Percentiles rank a stretch among this genome's conserved stretches.
Evolutionary conservation across 2,329 filamentous ascomycete genomes (phyloP).

Genomic region (Coniochaeta prunicola): DNA sequence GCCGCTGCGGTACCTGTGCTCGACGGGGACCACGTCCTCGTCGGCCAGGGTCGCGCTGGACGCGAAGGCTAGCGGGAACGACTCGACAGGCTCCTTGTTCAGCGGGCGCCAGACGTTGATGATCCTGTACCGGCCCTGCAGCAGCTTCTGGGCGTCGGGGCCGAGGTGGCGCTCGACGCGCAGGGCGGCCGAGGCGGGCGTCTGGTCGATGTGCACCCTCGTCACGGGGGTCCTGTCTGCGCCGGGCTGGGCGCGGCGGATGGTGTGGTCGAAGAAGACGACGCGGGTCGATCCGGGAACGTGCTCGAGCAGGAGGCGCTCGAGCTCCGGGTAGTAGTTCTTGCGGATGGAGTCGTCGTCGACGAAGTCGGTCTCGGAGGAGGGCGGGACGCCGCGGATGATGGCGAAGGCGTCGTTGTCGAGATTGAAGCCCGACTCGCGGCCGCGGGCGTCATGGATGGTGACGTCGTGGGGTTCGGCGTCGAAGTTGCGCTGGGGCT

Average conservation of each 20-base stretch:
- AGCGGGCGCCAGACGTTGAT: slow-evolving; percentile 80
- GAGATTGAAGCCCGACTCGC: slow-evolving; percentile 40
- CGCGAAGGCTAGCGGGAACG: slow-evolving; percentile 62
- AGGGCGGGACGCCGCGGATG: slow-evolving; percentile 48
- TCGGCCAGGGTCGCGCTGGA: slow-evolving; percentile 55
- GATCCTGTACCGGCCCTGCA: slow-evolving; percentile 67
- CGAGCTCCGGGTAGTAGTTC: slow-evolving; percentile 81
- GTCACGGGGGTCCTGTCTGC: slow-evolving; percentile 63
- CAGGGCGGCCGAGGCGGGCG: slow-evolving; percentile 52
- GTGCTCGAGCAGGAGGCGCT: slow-evolving; percentile 58
- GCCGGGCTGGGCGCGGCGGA: slow-evolving; percentile 57
- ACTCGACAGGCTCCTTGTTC: slow-evolving; percentile 51
- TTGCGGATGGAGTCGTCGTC: slow-evolving; percentile 62
- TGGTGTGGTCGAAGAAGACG: slow-evolving; percentile 81
- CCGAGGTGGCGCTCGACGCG: slow-evolving; percentile 62
- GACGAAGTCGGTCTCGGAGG: slow-evolving; percentile 52
- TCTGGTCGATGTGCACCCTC: slow-evolving; percentile 79
- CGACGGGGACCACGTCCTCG: slow-evolving; percentile 60
- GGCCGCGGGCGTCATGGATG: slow-evolving; percentile 68
- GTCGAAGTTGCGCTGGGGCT: slow-evolving; percentile 59
- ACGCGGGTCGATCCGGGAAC: slow-evolving; percentile 61
- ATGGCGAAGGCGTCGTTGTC: slow-evolving; percentile 58
- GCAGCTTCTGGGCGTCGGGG: slow-evolving; percentile 58
- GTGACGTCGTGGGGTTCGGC: slow-evolving; percentile 40
- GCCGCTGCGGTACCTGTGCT: slow-evolving; percentile 63